Percentiles rank a stretch among this genome's conserved stretches.
phyloP scores from a whole-genome alignment of 352 stramenopile genomes.

The Globisporangium nagaii region DNA sequence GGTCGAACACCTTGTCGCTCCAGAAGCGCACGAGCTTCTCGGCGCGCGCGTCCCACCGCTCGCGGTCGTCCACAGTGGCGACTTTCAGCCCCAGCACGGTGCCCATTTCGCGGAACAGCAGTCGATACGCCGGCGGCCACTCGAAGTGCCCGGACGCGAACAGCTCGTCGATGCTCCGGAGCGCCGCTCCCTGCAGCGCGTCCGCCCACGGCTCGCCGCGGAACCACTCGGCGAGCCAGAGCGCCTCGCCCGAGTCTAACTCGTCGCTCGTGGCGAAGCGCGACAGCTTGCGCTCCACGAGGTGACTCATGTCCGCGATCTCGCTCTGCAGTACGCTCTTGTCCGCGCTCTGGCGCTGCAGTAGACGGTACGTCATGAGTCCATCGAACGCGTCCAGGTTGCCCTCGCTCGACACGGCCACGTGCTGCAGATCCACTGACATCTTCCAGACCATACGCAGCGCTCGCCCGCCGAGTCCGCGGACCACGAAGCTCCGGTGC shows the following conservation, averaged over 20 bases:
- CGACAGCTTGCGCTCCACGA: constrained; percentile 17
- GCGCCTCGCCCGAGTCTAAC: constrained; percentile 23
- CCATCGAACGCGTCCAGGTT: constrained; percentile 28
- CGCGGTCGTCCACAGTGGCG: constrained; percentile 7
- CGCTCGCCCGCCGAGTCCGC: constrained; percentile 7
- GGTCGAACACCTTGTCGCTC: constrained; percentile 18
- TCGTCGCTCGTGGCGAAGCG: constrained; percentile 19
- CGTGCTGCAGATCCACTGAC: constrained; percentile 23
- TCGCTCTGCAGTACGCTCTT: constrained; percentile 9
- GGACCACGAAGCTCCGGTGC: constrained; percentile 20
- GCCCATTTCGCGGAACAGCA: constrained; percentile 33
- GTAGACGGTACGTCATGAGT: constrained; percentile 19
- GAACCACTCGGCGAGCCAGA: constrained; percentile 28
- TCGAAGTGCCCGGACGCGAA: constrained; percentile 13
- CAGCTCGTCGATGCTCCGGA: constrained; percentile 17
- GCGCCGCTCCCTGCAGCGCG: constrained; percentile 7
- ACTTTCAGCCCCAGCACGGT: constrained; percentile 21
- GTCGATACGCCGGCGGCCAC: constrained; percentile 10
- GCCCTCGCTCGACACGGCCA: constrained; percentile 21
- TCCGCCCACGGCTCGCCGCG: constrained; percentile 13
- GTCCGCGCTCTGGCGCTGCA: constrained; percentile 15
- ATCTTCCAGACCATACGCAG: constrained; percentile 33
- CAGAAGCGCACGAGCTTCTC: constrained; percentile 19
- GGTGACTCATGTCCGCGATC: constrained; percentile 20
- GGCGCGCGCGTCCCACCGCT: constrained; percentile 14